A percentile compares a stretch with the other conserved stretches of the same genome.
These are phyloP conservation scores for Boletus barrowsii DNA, from an alignment of 768 basidiomycete genomes.

Conservation along the genomic window DNA sequence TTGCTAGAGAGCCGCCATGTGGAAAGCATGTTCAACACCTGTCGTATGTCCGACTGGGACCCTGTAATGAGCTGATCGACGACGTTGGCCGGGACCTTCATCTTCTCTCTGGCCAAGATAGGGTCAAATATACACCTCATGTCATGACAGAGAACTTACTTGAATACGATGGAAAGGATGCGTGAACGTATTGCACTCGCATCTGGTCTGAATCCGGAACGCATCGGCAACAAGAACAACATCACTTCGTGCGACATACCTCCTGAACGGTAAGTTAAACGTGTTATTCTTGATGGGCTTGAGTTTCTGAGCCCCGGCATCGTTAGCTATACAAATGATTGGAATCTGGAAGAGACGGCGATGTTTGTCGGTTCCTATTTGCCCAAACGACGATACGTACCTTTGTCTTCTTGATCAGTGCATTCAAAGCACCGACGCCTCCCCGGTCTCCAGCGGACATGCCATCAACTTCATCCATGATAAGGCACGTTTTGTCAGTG, in stretches of 20 bases:
- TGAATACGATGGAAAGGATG: slow-evolving; percentile 84
- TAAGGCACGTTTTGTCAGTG: slow-evolving; percentile 79
- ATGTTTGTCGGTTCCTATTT: background rate
- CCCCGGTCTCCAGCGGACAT: slow-evolving; percentile 98
- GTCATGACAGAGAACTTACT: slow-evolving; percentile 47
- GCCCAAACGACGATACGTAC: slow-evolving; percentile 34
- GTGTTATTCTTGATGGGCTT: slow-evolving; percentile 77
- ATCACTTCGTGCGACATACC: slow-evolving; percentile 42
- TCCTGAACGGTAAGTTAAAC: slow-evolving; percentile 72
- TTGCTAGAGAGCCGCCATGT: slow-evolving; percentile 88
- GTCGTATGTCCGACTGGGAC: slow-evolving; percentile 93
- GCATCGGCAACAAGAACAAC: background rate
- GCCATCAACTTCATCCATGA: slow-evolving; percentile 99
- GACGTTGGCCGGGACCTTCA: slow-evolving; percentile 89
- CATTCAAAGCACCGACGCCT: slow-evolving; percentile 90
- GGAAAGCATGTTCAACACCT: slow-evolving; percentile 96
- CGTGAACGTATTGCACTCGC: slow-evolving; percentile 77
- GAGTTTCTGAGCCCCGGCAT: slow-evolving; percentile 81
- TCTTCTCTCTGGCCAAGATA: slow-evolving; percentile 64
- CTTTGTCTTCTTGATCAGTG: slow-evolving; percentile 89
- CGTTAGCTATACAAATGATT: slow-evolving; percentile 97
- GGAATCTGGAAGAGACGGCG: slow-evolving; percentile 61
- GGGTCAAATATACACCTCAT: background rate
- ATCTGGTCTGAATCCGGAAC: slow-evolving; percentile 56
- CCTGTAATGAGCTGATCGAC: slow-evolving; percentile 88